Percentiles rank a stretch among this genome's conserved stretches.
Conservation (phyloP, 164 flowering plant genomes). For the Chimonanthus praecox region DNA sequence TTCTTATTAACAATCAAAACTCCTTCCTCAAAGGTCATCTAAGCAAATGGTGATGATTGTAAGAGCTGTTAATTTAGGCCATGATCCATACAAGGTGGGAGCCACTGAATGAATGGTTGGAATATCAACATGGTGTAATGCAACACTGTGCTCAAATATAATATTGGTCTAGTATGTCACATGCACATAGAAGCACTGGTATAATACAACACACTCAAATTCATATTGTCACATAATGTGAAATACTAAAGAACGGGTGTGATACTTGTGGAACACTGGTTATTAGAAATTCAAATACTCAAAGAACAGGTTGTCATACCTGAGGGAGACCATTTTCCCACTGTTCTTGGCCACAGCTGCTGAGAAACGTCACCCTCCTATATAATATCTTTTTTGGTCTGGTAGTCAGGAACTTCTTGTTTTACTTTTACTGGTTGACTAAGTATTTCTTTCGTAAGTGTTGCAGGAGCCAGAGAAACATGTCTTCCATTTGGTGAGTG, state of each 20-base stretch:
- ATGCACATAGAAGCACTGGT: too few relatives aligned
- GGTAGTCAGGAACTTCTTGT: not conserved
- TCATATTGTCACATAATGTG: not conserved
- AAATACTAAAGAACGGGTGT: not conserved
- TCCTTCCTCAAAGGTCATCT: not conserved
- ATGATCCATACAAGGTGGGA: not conserved
- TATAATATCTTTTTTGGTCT: not conserved
- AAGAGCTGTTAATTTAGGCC: not conserved
- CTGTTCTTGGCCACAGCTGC: not conserved
- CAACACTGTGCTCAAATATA: too few relatives aligned
- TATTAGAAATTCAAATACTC: not conserved
- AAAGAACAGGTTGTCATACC: not conserved
- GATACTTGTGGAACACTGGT: too few relatives aligned
- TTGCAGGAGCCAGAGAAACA: conserved; percentile 94
- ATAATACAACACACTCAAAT: too few relatives aligned
- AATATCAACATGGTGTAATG: too few relatives aligned
- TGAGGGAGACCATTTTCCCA: not conserved
- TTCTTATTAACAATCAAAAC: too few relatives aligned
- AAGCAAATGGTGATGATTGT: not conserved
- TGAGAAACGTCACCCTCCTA: not conserved
- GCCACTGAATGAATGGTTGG: not conserved
- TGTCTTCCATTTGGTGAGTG: conserved; percentile 95
- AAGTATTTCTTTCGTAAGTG: not conserved
- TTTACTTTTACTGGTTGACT: not conserved
- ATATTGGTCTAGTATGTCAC: too few relatives aligned